Evolutionary conservation across 352 stramenopile species (phyloP), one percentile per base, ranked within the genome.

Genomic region (Thraustochytrium sp.): DNA sequence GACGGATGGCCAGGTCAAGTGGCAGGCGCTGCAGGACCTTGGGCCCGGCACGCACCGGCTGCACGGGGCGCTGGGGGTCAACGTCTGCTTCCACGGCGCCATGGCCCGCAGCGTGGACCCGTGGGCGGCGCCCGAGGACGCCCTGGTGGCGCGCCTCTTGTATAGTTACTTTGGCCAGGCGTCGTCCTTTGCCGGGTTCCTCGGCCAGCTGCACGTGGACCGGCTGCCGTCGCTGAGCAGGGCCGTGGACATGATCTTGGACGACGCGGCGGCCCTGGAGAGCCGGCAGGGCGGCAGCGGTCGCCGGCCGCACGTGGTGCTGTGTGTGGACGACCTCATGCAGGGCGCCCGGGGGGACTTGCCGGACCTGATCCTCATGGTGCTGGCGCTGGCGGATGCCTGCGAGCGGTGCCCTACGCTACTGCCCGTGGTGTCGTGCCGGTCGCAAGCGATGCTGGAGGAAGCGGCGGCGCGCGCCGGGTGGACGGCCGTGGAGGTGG

Each of bases 101-200:
- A 51, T 31, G 13, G 37, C 48, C 0, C 68, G 68, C 34, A n/a
- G 44, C 13, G 26, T 34, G 11, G 48, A 65, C 51, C 18, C 3
- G 34, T 9, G 31, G 4, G 5, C 42, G 42, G 31, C 68, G 37
- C 48, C 53, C 5, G 68, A 80, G 26, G 68, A 80, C 29, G 68
- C 68, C 4, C 68, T 80, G 13, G n/a, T 44, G 29, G 48, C 68
- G 13, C 48, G 68, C 8, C 11, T 80, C 26, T n/a, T 80, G 11
- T 72, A 80, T 37, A 80, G 68, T 31, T 80, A 80, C 51, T 80
- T 80, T 80, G 68, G 68, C 26, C 26, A 68, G 37, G 31, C 5
- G 4, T 11, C 5, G 8, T 23, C 31, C 13, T 80, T 80, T 72
- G 9, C 31, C 5, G 46, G 38, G 23, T 80, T 80, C 46, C 29